Evolutionary conservation across 768 basidiomycete species (phyloP).

Genomic region (Mycena epipterygia): DNA sequence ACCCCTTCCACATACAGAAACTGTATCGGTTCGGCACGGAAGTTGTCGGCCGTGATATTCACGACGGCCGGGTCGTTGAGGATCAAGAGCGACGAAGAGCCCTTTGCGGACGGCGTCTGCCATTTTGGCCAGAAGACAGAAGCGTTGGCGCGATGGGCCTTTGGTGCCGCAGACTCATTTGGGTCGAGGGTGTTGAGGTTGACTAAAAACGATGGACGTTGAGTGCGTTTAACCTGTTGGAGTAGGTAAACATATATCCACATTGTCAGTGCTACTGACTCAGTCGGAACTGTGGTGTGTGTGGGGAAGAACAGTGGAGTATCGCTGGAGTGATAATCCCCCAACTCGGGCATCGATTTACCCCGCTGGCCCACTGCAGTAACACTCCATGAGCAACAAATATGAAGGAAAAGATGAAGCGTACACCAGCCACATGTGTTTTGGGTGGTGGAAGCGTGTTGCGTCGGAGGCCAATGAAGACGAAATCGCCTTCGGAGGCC

Average conservation of each 20-base stretch:
- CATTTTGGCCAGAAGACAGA: no score
- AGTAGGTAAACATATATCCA: not conserved
- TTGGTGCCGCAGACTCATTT: not conserved
- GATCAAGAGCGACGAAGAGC: constrained; percentile 9
- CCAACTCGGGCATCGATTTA: constrained; percentile 42
- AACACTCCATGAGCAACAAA: not conserved
- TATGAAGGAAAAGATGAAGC: no score
- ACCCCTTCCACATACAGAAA: no score
- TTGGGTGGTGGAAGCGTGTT: constrained; percentile 47
- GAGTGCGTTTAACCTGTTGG: no score
- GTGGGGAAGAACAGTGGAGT: constrained; percentile 23
- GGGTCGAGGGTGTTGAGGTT: constrained; percentile 28
- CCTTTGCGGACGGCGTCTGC: no score
- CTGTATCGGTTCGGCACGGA: no score
- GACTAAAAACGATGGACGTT: no score
- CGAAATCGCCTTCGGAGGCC: constrained; percentile 52
- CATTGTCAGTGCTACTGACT: no score
- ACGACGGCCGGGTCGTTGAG: constrained; percentile 11
- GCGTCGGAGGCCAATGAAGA: constrained; percentile 51
- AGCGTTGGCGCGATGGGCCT: no score
- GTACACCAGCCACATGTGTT: constrained; percentile 51
- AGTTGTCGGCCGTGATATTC: constrained; percentile 17
- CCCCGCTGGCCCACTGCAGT: constrained; percentile 49
- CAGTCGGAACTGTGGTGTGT: not conserved
- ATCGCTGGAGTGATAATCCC: constrained; percentile 42